Evolutionary conservation across 2,329 filamentous ascomycete species (phyloP), one percentile per base, ranked within the genome.

Genomic region (Gaeumannomyces sp.): DNA sequence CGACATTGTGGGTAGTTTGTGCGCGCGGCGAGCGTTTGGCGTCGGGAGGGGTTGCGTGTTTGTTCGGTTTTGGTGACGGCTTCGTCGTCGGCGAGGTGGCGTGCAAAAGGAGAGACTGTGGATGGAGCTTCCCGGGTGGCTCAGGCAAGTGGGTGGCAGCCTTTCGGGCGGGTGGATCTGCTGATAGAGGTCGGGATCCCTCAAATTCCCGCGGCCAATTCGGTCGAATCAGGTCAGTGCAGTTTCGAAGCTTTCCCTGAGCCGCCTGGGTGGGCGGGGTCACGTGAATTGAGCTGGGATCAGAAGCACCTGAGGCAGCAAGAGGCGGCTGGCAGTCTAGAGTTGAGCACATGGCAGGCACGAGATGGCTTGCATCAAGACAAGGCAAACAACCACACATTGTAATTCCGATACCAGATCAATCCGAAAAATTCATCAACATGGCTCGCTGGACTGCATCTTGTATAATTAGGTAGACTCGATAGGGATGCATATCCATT

Each of bases 1-100:
- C 77, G 88, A 89, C 89, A 92, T 73, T 70, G 71, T 69, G 66
- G 70, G 65, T n/a, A 27, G 13, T 10, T 3, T 3, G 61, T 28
- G 19, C 28, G 27, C 16, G 38, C 38, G 38, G 35, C 27, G 19
- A 4, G 28, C 27, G 35, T 31, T 53, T 35, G 60, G n/a, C 60
- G 59, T 31, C 38, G 38, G 38, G 6, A 7, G 38, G 13, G 38
- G 38, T 4, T 45, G 19, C 8, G 38, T 45, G 38, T 2, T 16
- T 16, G 38, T 22, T 53, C 45, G 45, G n/a, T 7, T 25, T 27
- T 11, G 56, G 56, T 25, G n/a, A 27, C n/a, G n/a, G 27, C n/a
- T 58, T 62, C 25, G 61, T 62, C 45, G 61, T 62, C 61, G 60
- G 60, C 22, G 45, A 53, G 45, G 45, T 53, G 45, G 57, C 57